Base-by-base conservation (phyloP, 345 rosid genomes). In the Durio zibethinus region DNA sequence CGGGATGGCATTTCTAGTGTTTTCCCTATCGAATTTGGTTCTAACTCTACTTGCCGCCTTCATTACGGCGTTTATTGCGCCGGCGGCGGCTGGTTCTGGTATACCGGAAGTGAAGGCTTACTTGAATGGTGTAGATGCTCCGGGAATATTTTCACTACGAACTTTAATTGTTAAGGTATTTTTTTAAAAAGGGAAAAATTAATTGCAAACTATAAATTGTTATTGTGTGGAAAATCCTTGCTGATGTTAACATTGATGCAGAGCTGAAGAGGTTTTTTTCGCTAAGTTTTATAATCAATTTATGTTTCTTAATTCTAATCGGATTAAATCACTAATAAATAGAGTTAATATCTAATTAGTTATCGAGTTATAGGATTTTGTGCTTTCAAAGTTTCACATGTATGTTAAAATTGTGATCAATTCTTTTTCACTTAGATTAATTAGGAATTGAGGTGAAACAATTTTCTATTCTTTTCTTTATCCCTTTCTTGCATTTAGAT, bases 41-140 rank as follows among this genome's bases (percentile, higher is more conserved):
- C 92, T 93, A 59, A 89, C 98, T 40, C 82, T 93, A 4, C 88
- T 95, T 59, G 90, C 97, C 0, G 84, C 93, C 63, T 76, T 84
- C 25, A 79, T 93, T 54, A 93, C 99, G 36, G 88, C 96, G 20
- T 85, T 77, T 73, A 50, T 93, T 48, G 83, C 98, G 10, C 97
- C 98, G n/a, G 91, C 92, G 27, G 93, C 99, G 2, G 87, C 99
- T 40, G 99, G 98, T 79, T 95, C 98, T 1, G 99, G 99, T 81
- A 90, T 95, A 59, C 99, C 98, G 2, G 99, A 95, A 84, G 96
- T 95, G 3, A 93, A 95, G 84, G 99, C 98, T 72, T 95, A 93
- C 85, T 76, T 95, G 79, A 95, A 95, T 50, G 98, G 99, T 35
- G 98, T 95, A 56, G 99, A 95, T 87, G 92, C 98, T 5, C 97